These are phyloP conservation scores for Xylaria palmicola DNA, from an alignment of 495 filamentous ascomycete species.

Conservation along the genomic window DNA sequence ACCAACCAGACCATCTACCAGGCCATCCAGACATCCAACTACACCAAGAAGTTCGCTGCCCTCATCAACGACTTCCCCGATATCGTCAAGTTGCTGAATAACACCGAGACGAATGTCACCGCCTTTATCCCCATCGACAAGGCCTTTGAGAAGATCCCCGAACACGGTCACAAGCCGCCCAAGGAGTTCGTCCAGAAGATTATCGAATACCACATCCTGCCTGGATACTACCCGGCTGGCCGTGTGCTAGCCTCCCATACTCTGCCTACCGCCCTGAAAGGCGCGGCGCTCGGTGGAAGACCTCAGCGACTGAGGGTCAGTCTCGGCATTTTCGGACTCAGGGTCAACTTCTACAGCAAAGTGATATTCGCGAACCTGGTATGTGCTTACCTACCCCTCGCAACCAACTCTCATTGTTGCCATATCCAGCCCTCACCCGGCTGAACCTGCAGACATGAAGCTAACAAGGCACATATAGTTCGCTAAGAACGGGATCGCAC, in stretches of 20 bases:
- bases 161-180: constrained; percentile 44
- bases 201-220: constrained; percentile 69
- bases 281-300: constrained; percentile 52
- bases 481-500: constrained; percentile 73
- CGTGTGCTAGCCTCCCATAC: constrained; percentile 63
- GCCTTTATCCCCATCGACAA: constrained; percentile 76
- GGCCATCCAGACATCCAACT: constrained; percentile 67
- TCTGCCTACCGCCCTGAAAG: constrained; percentile 63
- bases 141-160: constrained; percentile 68
- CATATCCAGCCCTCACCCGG: constrained; percentile 39
- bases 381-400: constrained; percentile 17
- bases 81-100: constrained; percentile 67
- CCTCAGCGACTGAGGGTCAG: constrained; percentile 69
- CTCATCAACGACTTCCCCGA: constrained; percentile 69
- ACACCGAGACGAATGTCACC: constrained; percentile 68
- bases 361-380: constrained; percentile 67
- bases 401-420: background rate
- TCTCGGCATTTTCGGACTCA: constrained; percentile 54
- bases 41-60: constrained; percentile 72
- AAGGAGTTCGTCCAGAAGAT: constrained; percentile 64
- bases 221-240: constrained; percentile 58
- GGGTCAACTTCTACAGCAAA: constrained; percentile 70
- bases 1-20: constrained; percentile 74
- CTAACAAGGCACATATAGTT: constrained; percentile 9
- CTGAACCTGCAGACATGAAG: background rate